Base-by-base conservation (phyloP, 2,329 filamentous ascomycete species). In the Pestalotiopsis sp. region DNA sequence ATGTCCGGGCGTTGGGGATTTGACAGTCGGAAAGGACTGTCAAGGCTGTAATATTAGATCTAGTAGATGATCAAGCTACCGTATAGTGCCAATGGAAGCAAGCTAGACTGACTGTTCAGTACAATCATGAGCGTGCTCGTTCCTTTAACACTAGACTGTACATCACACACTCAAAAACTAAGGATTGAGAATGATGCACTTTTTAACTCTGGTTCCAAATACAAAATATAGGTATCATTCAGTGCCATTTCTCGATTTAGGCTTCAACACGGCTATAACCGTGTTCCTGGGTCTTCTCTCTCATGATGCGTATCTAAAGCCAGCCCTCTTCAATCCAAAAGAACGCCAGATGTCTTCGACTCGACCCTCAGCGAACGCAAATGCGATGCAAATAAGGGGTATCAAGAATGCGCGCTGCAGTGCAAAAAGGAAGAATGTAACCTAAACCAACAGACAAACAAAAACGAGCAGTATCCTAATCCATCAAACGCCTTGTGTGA, bases 21-120 rank as follows among this genome's bases (percentile, higher is more conserved):
- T n/a, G 45, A 20, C 45, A 52, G 45, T 52, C 45, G 20, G 20
- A 52, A n/a, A 52, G 45, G 14, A 52, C 45, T 52, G 45, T 52
- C 11, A 9, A 52, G 17, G 38, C 62, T 64, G 62, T 64, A 64
- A 38, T 49, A 64, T 23, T 64, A 64, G 31, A 39, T 45, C 62
- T 17, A 6, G 58, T 38, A 60, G 58, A 60, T 17, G 45, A 9
- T 52, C 20, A n/a, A 52, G 45, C 45, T n/a, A n/a, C 45, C 17
- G 17, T n/a, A 52, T 52, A n/a, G 45, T 52, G 20, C 17, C 45
- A 52, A 52, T 52, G 45, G 17, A 52, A 52, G 45, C 45, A 52
- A 52, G 45, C 45, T 52, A n/a, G 45, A n/a, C 7, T 52, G 45
- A n/a, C 45, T 52, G 45, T 17, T 52, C 17, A 9, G 17, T 52